Base-by-base conservation (phyloP, 371 early-diverging fungal species). In the Paramicrosporidium saccamoebae region DNA sequence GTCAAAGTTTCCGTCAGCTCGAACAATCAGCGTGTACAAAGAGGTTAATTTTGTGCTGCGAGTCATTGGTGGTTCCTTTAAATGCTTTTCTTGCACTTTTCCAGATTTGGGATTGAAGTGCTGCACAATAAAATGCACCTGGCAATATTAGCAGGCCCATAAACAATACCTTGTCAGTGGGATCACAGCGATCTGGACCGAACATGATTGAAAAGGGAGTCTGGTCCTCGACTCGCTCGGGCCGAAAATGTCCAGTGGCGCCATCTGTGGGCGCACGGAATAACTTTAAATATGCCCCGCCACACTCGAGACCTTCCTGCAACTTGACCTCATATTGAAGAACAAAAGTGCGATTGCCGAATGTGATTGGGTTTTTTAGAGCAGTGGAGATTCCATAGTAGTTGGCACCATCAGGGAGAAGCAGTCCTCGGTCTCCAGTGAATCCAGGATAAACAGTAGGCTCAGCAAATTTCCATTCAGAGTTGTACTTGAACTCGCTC, bases 231-330 rank as follows among this genome's bases (percentile, higher is more conserved):
- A 84, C 79, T 23, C 53, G 48, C 20, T 37, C 49, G 21, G 73
- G 55, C 21, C 43, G 42, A 5, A 48, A 45, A n/a, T n/a, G n/a
- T n/a, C n/a, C n/a, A 15, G 36, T 36, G 12, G 38, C 29, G 16
- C 37, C 43, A 24, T 65, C 53, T 18, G 46, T 21, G 8, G 58
- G 48, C 9, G 35, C 24, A 1, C 32, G 49, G 27, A 58, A 41
- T 25, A 92, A 58, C 59, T 92, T 92, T 29, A 81, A 29, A 50
- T 92, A 92, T 24, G 86, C 79, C 25, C 94, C 94, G 33, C 86
- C 88, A 53, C 94, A 92, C 31, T 78, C 78, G 29, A 84, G 61
- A 23, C 50, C 50, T 35, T 75, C 62, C 36, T 86, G 84, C 26
- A 79, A 64, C 57, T 88, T 86, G 35, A 84, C 79, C 39, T 81